These are phyloP conservation scores for Salpingoeca rosetta DNA, from an alignment of 78 protist species.

Conservation along the genomic window DNA sequence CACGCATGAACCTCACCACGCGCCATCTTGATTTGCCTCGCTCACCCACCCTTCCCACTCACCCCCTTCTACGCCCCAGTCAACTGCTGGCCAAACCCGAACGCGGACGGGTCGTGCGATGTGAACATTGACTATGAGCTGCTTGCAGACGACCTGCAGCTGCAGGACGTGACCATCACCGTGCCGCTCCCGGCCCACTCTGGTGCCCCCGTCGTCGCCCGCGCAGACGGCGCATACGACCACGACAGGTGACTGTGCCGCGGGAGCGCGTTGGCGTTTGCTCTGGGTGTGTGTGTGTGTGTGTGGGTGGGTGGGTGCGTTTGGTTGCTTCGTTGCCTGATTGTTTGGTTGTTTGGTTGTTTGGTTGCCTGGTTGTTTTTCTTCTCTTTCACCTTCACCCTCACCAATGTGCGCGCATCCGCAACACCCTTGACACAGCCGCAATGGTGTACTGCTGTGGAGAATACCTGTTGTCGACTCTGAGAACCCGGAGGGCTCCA, in stretches of 20 bases:
- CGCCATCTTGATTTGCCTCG: too few species aligned
- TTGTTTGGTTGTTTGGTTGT: neutral
- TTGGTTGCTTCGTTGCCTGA: neutral
- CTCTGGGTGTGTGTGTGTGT: neutral
- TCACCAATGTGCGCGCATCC: too few species aligned
- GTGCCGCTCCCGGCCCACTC: conserved; percentile 28
- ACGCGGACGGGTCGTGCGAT: conserved; percentile 20
- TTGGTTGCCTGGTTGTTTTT: neutral
- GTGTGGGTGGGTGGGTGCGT: neutral
- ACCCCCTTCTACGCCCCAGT: neutral
- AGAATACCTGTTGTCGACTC: too few species aligned
- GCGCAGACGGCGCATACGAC: neutral
- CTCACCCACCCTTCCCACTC: too few species aligned
- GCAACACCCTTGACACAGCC: too few species aligned
- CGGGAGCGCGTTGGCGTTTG: neutral
- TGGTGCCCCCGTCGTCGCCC: neutral
- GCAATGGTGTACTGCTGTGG: too few species aligned
- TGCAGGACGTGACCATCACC: conserved; percentile 22
- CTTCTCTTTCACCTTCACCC: too few species aligned
- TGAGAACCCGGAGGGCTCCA: too few species aligned
- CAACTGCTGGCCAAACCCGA: conserved; percentile 59
- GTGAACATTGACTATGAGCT: conserved; percentile 51
- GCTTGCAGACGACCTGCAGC: neutral
- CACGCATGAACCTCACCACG: too few species aligned
- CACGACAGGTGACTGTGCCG: neutral